Percentiles rank a stretch among this genome's conserved stretches.
Conservation (phyloP, 2,329 filamentous ascomycete genomes). For the Pseudonectria buxi region DNA sequence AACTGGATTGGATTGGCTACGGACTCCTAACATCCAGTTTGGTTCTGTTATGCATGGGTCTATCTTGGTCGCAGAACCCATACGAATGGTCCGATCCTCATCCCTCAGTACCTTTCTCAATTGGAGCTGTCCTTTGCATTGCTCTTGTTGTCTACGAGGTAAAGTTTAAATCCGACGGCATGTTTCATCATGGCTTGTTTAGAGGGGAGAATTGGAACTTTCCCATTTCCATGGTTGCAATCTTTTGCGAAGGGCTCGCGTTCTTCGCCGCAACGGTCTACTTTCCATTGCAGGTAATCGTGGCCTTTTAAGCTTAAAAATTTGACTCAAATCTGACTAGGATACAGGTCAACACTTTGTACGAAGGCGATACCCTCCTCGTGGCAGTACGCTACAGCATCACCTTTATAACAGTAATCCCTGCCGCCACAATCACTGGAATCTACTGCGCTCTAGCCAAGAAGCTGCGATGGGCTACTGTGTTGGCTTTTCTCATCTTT, state of each 20-base stretch:
- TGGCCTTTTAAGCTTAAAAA: no score
- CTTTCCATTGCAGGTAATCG: constrained; percentile 31
- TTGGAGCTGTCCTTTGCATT: constrained; percentile 23
- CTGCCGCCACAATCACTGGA: constrained; percentile 24
- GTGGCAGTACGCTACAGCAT: constrained; percentile 28
- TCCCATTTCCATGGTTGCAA: constrained; percentile 27
- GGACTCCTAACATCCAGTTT: constrained; percentile 26
- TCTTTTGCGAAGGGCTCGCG: constrained; percentile 30
- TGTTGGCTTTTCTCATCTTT: constrained; percentile 21
- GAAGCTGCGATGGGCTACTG: constrained; percentile 19
- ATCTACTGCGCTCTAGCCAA: constrained; percentile 24
- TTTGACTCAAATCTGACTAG: no score
- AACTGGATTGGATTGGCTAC: constrained; percentile 35
- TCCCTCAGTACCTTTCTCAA: constrained; percentile 28
- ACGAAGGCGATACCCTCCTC: constrained; percentile 29
- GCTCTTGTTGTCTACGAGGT: constrained; percentile 28
- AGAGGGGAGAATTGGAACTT: constrained; percentile 27
- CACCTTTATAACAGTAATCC: constrained; percentile 24
- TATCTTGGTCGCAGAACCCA: constrained; percentile 34
- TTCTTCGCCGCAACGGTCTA: constrained; percentile 32
- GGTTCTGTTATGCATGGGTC: constrained; percentile 32
- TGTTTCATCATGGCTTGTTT: constrained; percentile 36
- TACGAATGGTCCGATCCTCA: constrained; percentile 32
- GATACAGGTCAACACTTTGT: constrained; percentile 21
- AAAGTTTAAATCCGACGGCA: constrained; percentile 30